Evolutionary conservation across 148 eudicot genomes (phyloP), one percentile per base, ranked within the genome.

Genomic region (Diospyros kaki): DNA sequence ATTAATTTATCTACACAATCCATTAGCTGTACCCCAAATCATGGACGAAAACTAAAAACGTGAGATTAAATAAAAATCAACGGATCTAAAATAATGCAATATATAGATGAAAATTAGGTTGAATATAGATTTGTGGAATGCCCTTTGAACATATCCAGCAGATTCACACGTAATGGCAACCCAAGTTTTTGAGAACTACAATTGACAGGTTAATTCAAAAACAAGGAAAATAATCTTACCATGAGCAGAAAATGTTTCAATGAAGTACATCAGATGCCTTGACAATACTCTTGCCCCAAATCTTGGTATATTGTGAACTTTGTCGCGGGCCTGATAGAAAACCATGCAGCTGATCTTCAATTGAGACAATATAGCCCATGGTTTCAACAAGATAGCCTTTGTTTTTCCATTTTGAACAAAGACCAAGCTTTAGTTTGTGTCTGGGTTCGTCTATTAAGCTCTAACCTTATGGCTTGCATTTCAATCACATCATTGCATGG

Each of bases 281-380:
- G 17, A 82, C 79, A 75, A 89, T 78, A 81, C 69, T 83, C 73
- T 81, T 83, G 74, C 87, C 90, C 90, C 91, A 95, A 78, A 80
- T 69, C 77, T 87, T 81, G 69, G 88, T 74, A 66, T 88, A 86
- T 42, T 86, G 83, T 80, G 96, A 90, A 80, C 84, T 85, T 74
- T 87, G 79, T 91, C 92, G 91, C 38, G 99, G 99, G 73, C 99
- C 97, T 78, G 84, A 71, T 43, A 95, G 91, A 81, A 95, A 89
- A 67, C 97, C 99, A 45, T 85, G 93, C 81, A 95, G 79, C 71
- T 96, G 96, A 52, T 88, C 86, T 83, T 95, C 99, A 78, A 87
- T 82, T 86, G 74, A 75, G 42, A 95, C 83, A 58, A 93, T 79
- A 82, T 84, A 82, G 81, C 88, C 82, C 64, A 88, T 73, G 68